Conservation (phyloP, 176 grass and related monocot species). For the Chloris gayana region DNA sequence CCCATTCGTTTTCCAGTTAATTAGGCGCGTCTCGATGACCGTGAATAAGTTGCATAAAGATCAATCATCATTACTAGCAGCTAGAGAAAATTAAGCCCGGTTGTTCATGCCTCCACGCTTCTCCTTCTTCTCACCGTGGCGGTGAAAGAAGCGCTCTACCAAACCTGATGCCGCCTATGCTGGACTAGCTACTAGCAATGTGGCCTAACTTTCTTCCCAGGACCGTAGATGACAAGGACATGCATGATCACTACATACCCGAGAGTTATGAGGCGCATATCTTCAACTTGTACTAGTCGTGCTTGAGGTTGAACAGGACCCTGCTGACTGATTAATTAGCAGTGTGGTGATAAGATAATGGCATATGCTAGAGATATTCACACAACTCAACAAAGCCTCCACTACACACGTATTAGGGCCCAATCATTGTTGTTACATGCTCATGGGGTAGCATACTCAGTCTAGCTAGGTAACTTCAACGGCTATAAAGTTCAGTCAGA, state of each 20-base stretch:
- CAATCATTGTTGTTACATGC: conserved; percentile 25
- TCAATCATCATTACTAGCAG: no score
- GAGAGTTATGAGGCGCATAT: background rate
- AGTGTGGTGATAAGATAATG: background rate
- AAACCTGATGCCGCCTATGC: conserved; percentile 8
- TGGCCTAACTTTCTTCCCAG: background rate
- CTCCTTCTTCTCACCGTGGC: background rate
- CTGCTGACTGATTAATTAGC: background rate
- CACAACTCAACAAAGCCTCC: no score
- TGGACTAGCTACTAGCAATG: background rate
- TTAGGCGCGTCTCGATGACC: no score
- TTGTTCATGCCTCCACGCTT: background rate
- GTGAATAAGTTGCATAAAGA: no score
- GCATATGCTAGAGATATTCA: no score
- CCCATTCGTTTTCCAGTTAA: no score
- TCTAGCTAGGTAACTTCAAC: no score
- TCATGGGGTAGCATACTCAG: background rate
- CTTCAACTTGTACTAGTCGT: conserved; percentile 13
- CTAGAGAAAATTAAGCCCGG: no score
- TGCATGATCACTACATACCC: background rate
- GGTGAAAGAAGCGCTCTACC: conserved; percentile 39
- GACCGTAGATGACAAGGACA: conserved; percentile 19
- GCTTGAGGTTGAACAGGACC: conserved; percentile 1
- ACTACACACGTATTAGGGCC: no score
- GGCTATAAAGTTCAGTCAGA: background rate